These are phyloP conservation scores for Metarhizium robertsii DNA, from an alignment of 2,329 filamentous ascomycete genomes.

Conservation along the genomic window DNA sequence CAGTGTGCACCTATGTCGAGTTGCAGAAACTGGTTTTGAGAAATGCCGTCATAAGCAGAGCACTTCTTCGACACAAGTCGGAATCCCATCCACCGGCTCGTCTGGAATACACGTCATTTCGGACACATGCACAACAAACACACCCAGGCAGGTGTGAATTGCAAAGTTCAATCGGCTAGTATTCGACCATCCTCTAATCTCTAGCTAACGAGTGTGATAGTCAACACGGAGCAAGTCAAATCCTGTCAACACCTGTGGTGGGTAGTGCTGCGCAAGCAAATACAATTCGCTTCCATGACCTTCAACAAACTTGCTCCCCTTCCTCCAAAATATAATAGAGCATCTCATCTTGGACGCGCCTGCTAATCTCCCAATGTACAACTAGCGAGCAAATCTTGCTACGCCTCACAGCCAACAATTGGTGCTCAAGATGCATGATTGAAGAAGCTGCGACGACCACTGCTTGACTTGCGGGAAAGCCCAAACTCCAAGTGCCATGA, in stretches of 20 bases:
- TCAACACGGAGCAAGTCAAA: not conserved
- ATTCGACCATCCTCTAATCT: slow-evolving; percentile 3
- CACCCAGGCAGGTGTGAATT: too few relatives aligned
- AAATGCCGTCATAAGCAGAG: too few relatives aligned
- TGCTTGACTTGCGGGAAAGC: not conserved
- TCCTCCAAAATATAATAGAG: not conserved
- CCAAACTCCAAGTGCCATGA: slow-evolving; percentile 4
- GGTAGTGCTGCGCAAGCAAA: not conserved
- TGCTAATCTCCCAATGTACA: not conserved
- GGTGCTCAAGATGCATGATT: not conserved
- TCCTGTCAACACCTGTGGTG: slow-evolving; percentile 1
- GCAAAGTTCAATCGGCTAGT: not conserved
- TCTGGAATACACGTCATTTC: too few relatives aligned
- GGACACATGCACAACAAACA: too few relatives aligned
- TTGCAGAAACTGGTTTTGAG: too few relatives aligned
- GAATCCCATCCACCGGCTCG: too few relatives aligned
- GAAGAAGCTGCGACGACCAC: not conserved
- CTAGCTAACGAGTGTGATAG: slow-evolving; percentile 7
- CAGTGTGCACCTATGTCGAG: too few relatives aligned
- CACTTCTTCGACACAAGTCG: too few relatives aligned
- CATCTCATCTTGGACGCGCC: not conserved
- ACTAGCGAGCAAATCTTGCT: not conserved
- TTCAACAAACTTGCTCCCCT: not conserved
- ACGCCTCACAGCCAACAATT: not conserved
- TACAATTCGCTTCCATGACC: not conserved